Conservation (phyloP, 495 filamentous ascomycete genomes). For the Choiromyces venosus region DNA sequence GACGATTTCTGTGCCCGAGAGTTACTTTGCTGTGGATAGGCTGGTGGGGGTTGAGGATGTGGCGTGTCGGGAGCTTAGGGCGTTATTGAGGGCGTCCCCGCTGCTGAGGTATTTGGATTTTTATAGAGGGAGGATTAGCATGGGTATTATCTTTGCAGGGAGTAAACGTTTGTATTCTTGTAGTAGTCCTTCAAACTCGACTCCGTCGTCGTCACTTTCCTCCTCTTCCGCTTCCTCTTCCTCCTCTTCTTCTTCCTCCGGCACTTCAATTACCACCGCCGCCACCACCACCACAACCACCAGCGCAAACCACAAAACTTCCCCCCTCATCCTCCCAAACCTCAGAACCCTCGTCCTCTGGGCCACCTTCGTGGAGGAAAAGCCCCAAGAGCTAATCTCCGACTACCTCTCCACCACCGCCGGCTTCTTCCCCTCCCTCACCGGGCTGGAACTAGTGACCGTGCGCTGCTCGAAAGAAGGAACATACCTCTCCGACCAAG, state of each 20-base stretch:
- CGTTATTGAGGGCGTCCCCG: slow-evolving; percentile 22
- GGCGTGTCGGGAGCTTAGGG: slow-evolving; percentile 26
- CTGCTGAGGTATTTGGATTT: slow-evolving; percentile 29
- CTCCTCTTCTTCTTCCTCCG: slow-evolving; percentile 6
- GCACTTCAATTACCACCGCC: not conserved
- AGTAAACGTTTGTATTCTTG: not conserved
- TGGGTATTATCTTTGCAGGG: slow-evolving; percentile 33
- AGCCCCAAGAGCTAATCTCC: slow-evolving; percentile 20
- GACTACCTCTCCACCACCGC: slow-evolving; percentile 27
- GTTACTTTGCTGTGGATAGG: slow-evolving; percentile 26
- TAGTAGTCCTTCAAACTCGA: not conserved
- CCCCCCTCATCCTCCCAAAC: slow-evolving; percentile 21
- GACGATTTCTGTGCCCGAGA: slow-evolving; percentile 33
- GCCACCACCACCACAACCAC: not conserved
- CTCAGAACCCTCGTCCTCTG: slow-evolving; percentile 31
- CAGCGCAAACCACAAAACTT: not conserved
- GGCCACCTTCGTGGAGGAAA: slow-evolving; percentile 32
- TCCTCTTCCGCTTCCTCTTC: slow-evolving; percentile 9
- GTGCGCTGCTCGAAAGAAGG: slow-evolving; percentile 27
- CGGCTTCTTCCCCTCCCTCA: slow-evolving; percentile 27
- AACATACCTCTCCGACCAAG: slow-evolving; percentile 21
- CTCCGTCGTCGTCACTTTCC: not conserved
- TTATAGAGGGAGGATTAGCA: slow-evolving; percentile 31
- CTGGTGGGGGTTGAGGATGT: slow-evolving; percentile 31
- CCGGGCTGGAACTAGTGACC: slow-evolving; percentile 23